Conservation (phyloP, 805 yeast genomes). For the Hanseniaspora guilliermondii region DNA sequence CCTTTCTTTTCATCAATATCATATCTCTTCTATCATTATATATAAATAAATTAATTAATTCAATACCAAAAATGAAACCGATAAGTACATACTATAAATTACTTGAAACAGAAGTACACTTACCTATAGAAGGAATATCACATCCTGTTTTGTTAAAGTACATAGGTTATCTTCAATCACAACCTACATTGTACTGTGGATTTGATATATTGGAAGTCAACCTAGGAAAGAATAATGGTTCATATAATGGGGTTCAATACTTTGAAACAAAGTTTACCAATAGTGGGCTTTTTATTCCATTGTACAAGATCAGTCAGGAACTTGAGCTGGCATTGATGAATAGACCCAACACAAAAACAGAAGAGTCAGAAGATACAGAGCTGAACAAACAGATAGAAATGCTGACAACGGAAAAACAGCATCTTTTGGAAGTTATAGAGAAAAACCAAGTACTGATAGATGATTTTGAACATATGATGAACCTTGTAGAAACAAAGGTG, state of each 20-base stretch:
- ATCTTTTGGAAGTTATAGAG: neutral
- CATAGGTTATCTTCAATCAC: constrained; percentile 61
- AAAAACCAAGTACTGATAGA: neutral
- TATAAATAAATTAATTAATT: neutral
- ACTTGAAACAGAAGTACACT: neutral
- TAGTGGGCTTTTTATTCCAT: constrained; percentile 64
- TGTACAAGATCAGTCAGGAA: constrained; percentile 29
- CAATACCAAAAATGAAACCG: neutral
- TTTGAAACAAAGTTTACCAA: constrained; percentile 52
- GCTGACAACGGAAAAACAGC: constrained; percentile 21
- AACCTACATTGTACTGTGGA: constrained; percentile 73
- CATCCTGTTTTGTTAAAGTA: constrained; percentile 48
- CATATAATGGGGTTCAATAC: constrained; percentile 56
- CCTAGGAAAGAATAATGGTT: constrained; percentile 80
- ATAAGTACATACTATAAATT: neutral
- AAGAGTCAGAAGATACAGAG: constrained; percentile 23
- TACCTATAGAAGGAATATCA: neutral
- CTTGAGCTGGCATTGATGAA: constrained; percentile 20
- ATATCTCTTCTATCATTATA: neutral
- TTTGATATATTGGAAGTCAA: constrained; percentile 62
- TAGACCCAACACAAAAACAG: constrained; percentile 13
- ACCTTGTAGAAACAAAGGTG: neutral
- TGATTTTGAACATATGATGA: constrained; percentile 1
- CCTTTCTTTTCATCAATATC: neutral
- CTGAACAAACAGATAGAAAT: constrained; percentile 23